Conservation (phyloP, 2,329 filamentous ascomycete species). For the Apiospora koreana region DNA sequence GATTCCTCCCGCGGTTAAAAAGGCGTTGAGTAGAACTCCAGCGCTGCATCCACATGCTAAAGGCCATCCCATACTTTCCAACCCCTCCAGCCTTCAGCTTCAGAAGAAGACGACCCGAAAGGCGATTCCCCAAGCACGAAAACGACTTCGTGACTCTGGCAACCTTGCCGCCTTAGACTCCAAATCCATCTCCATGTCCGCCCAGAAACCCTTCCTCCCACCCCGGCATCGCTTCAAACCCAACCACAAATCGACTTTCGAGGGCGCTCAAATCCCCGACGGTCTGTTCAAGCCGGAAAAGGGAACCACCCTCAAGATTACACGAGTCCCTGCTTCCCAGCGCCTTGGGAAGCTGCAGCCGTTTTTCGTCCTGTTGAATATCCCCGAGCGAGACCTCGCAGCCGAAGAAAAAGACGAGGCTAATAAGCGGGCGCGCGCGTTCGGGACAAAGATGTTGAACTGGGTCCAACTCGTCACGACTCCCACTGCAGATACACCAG, state of each 20-base stretch:
- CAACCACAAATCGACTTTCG: background rate
- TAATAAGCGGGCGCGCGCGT: background rate
- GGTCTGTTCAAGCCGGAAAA: background rate
- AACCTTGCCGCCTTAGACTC: background rate
- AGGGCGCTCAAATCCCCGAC: constrained; percentile 9
- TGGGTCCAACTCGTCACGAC: constrained; percentile 75
- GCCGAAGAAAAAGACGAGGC: background rate
- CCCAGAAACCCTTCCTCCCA: background rate
- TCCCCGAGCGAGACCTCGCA: constrained; percentile 7
- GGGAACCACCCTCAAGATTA: background rate
- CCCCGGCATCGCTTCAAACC: background rate
- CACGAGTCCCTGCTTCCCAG: background rate
- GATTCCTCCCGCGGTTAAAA: background rate
- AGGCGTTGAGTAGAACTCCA: constrained; percentile 12
- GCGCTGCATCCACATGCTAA: background rate
- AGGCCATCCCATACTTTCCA: background rate
- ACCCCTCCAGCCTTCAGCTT: background rate
- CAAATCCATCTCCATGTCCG: background rate
- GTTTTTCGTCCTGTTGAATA: background rate
- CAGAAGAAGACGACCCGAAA: background rate
- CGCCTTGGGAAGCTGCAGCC: background rate
- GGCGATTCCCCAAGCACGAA: background rate
- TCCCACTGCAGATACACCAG: constrained; percentile 85
- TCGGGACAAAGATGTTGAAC: constrained; percentile 63
- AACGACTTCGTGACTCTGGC: background rate